Percentiles rank a stretch among this genome's conserved stretches.
Conservation (phyloP, 2,329 filamentous ascomycete genomes). For the Didymosphaeria variabile region DNA sequence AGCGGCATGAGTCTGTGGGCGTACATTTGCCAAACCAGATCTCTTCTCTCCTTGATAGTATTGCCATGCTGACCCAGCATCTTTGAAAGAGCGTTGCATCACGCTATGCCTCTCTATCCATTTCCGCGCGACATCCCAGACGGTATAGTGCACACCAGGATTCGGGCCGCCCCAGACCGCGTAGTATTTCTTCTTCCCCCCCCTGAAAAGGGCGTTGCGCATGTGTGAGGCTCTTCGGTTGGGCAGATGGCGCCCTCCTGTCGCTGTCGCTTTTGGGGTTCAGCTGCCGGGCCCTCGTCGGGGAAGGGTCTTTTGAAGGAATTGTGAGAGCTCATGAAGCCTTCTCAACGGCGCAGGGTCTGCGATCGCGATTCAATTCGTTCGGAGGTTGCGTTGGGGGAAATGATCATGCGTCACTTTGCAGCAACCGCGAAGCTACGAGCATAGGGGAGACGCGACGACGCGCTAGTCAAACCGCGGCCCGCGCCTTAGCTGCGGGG, state of each 20-base stretch:
- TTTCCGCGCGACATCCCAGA: neutral
- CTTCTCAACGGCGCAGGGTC: neutral
- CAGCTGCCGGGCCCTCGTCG: neutral
- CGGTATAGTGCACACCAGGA: conserved; percentile 8
- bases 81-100: neutral
- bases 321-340: neutral
- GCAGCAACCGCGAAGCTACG: too few relatives aligned
- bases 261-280: neutral
- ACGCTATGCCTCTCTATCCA: neutral
- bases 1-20: neutral
- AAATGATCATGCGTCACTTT: too few relatives aligned
- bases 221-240: conserved; percentile 4
- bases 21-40: neutral
- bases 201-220: neutral
- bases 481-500: too few relatives aligned
- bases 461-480: too few relatives aligned
- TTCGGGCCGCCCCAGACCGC: conserved; percentile 9
- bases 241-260: neutral
- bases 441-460: too few relatives aligned
- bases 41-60: conserved; percentile 6
- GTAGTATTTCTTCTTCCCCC: neutral
- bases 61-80: neutral
- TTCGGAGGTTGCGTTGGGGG: too few relatives aligned
- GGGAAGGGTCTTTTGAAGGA: neutral
- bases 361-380: neutral